Percentiles rank a stretch among this genome's conserved stretches.
Conservation (phyloP, 768 basidiomycete species). For the Antrodiella citrinella region DNA sequence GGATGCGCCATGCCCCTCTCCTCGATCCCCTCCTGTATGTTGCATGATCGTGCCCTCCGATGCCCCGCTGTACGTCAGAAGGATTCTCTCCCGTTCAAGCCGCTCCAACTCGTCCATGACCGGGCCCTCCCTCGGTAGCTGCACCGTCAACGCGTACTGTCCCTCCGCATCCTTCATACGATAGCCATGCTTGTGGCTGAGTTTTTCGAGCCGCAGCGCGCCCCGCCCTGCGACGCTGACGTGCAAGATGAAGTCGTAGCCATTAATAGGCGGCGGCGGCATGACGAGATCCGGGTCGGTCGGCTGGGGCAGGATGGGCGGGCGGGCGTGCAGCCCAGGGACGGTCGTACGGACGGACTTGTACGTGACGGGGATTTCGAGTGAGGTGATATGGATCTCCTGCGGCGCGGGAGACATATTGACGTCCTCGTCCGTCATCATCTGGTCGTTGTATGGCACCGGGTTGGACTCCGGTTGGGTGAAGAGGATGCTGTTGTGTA, state of each 20-base stretch:
- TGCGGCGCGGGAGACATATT: slow-evolving; percentile 13
- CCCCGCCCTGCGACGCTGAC: slow-evolving; percentile 67
- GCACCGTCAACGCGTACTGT: slow-evolving; percentile 38
- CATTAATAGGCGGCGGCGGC: slow-evolving; percentile 35
- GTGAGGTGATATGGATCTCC: slow-evolving; percentile 51
- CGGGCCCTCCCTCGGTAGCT: slow-evolving; percentile 28
- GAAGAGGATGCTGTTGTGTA: slow-evolving; percentile 50
- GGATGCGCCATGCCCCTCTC: slow-evolving; percentile 6
- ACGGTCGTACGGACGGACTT: slow-evolving; percentile 45
- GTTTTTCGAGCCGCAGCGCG: slow-evolving; percentile 54
- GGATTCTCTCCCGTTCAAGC: slow-evolving; percentile 21
- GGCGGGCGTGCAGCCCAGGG: slow-evolving; percentile 51
- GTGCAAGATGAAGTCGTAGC: slow-evolving; percentile 68
- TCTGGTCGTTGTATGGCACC: slow-evolving; percentile 1
- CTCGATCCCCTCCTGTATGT: not conserved
- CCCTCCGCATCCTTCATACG: slow-evolving; percentile 61
- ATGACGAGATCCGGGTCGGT: slow-evolving; percentile 27
- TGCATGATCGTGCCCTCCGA: slow-evolving; percentile 1
- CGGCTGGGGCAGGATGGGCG: slow-evolving; percentile 41
- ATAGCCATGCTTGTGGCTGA: slow-evolving; percentile 62
- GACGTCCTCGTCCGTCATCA: slow-evolving; percentile 15
- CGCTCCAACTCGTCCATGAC: slow-evolving; percentile 33
- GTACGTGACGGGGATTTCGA: slow-evolving; percentile 55
- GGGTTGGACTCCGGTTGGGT: slow-evolving; percentile 13
- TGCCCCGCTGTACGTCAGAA: not conserved